These are phyloP conservation scores for Coffea eugenioides DNA, from an alignment of 257 asterid species.

Conservation along the genomic window DNA sequence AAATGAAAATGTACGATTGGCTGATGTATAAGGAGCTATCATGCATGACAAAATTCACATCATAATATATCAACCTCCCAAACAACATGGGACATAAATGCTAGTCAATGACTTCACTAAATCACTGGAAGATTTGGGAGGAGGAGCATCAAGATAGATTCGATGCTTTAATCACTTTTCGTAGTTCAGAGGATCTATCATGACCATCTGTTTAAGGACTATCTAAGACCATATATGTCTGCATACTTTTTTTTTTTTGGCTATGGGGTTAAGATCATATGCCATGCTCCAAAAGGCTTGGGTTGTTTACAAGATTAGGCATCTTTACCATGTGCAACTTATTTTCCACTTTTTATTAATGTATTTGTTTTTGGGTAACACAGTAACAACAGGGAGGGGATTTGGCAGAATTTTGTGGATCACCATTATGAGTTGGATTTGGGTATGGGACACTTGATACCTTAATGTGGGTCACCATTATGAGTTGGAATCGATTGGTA, in stretches of 20 bases:
- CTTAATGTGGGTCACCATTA: conserved; percentile 11
- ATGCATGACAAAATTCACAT: conserved; percentile 2
- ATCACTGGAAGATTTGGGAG: not conserved
- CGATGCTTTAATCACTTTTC: not conserved
- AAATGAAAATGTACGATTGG: not conserved
- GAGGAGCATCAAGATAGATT: not conserved
- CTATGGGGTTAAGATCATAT: not conserved
- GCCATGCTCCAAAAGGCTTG: not conserved
- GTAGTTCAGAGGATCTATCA: not conserved
- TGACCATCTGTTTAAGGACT: not conserved
- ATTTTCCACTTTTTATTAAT: not conserved
- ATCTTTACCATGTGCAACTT: not conserved
- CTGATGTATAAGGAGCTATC: not conserved
- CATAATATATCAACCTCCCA: not conserved
- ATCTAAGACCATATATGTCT: not conserved
- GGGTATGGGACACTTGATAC: not conserved
- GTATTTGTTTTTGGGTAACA: not conserved
- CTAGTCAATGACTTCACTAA: not conserved
- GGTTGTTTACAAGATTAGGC: not conserved
- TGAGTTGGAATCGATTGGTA: conserved; percentile 1
- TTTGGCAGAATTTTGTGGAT: not conserved
- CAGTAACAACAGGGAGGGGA: not conserved
- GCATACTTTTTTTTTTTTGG: not conserved
- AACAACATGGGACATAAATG: not conserved
- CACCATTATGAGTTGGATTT: not conserved